Evolutionary conservation across 208 protist genomes (phyloP), one percentile per base, ranked within the genome.

Genomic region (Trypanosoma mega): DNA sequence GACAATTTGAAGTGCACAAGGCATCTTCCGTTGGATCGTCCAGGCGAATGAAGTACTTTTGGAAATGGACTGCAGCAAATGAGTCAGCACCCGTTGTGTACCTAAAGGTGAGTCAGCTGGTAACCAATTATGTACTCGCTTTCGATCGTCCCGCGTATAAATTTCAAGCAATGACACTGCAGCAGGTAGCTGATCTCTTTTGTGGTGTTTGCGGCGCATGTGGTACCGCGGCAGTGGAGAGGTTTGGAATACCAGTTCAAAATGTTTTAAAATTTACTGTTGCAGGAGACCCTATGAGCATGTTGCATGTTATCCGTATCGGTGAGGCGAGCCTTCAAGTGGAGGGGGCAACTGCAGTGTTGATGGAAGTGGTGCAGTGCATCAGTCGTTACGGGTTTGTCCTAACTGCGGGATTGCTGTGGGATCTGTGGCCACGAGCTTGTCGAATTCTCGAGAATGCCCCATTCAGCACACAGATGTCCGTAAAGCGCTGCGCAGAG

Each of bases 341-440:
- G 50, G 60, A 67, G 43, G 60, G 60, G 29, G 39, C 60, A n/a
- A 46, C 60, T 11, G 29, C 61, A 11, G 53, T 84, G 2, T 54
- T 87, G 8, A 65, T 72, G 2, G 68, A 83, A 44, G 65, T 67
- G 0, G 45, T 87, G 43, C 64, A 64, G 56, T 78, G 67, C 29
- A 55, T 87, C 0, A 39, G 63, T 29, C 65, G 66, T 37, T 67
- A 65, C 30, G 36, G 27, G 4, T 63, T 51, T 64, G 45, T 56
- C 18, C 21, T 56, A 21, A 75, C 49, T 34, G 37, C 16, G 5
- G 52, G 43, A 23, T 20, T 18, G 2, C 18, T 14, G 46, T 64
- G 58, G 58, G 41, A 51, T 21, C 31, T 84, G 34, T 78, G 78
- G 68, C 16, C 39, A 20, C 57, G 74, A 6, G 74, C 70, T n/a